A percentile compares a stretch with the other conserved stretches of the same genome.
These are phyloP conservation scores for Candida parachauliodes DNA, from an alignment of 805 yeast genomes.

Conservation along the genomic window DNA sequence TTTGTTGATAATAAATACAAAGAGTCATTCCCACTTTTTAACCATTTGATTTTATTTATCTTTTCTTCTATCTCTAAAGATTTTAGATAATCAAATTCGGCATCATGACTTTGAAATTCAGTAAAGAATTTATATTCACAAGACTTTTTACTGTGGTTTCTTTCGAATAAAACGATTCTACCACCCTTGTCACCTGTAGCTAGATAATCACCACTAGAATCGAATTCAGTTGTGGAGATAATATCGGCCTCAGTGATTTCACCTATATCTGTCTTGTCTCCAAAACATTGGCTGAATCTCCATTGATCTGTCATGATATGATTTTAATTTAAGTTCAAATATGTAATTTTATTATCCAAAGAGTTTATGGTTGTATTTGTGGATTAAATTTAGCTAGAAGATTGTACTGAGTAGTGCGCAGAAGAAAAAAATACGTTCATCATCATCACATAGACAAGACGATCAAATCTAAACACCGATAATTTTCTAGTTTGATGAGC, in stretches of 20 bases:
- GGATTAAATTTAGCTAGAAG: neutral
- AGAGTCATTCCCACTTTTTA: constrained; percentile 82
- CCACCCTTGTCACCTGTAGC: constrained; percentile 99
- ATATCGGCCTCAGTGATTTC: constrained; percentile 95
- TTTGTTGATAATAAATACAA: constrained; percentile 87
- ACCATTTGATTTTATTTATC: constrained; percentile 97
- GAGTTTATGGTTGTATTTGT: constrained; percentile 1
- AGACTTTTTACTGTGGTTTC: constrained; percentile 64
- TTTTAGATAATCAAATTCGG: constrained; percentile 95
- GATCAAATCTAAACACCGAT: too few species aligned
- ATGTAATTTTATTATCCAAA: neutral
- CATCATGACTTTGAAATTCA: constrained; percentile 97
- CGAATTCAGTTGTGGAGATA: constrained; percentile 95
- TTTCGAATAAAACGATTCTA: constrained; percentile 90
- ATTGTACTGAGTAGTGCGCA: constrained; percentile 1
- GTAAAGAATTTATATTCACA: constrained; percentile 96
- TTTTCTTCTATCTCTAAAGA: constrained; percentile 96
- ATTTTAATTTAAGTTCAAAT: neutral
- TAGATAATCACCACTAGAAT: constrained; percentile 86
- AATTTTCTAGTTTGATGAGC: too few species aligned
- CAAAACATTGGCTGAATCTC: constrained; percentile 97
- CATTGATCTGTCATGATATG: constrained; percentile 39
- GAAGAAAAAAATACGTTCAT: constrained; percentile 1
- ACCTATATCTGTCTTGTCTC: constrained; percentile 96
- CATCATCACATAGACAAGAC: neutral